Conservation (phyloP, 352 stramenopile species). For the Pythium volutum region DNA sequence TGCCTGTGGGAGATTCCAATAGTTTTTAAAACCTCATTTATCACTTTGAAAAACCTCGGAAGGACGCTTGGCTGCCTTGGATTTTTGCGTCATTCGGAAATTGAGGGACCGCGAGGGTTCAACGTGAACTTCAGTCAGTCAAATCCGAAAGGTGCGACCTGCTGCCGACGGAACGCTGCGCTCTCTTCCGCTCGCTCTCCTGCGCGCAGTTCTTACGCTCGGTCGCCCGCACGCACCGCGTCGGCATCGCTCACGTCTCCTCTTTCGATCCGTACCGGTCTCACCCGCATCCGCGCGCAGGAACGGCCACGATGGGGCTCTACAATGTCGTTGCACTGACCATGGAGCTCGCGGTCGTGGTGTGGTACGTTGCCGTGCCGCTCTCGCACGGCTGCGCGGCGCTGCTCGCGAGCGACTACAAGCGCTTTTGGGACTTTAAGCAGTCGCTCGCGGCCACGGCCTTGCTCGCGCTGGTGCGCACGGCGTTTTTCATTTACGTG, state of each 20-base stretch:
- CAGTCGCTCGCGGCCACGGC: conserved; percentile 68
- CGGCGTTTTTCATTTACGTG: conserved; percentile 68
- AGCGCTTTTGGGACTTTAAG: conserved; percentile 38
- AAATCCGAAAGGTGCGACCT: background rate
- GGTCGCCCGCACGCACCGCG: background rate
- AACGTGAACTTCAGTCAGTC: conserved; percentile 13
- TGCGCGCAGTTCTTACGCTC: background rate
- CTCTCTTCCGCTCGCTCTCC: conserved; percentile 6
- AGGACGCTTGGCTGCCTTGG: conserved; percentile 6
- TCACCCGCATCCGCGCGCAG: background rate
- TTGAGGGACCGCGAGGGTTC: conserved; percentile 4
- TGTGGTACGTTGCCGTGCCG: conserved; percentile 53
- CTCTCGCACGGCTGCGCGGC: conserved; percentile 26
- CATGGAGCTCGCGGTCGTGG: conserved; percentile 50
- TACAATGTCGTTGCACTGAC: conserved; percentile 63
- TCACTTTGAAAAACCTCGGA: conserved; percentile 10
- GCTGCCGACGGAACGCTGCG: background rate
- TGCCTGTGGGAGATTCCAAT: conserved; percentile 1
- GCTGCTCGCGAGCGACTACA: conserved; percentile 42
- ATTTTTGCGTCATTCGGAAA: background rate
- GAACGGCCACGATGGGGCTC: conserved; percentile 43
- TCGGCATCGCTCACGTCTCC: background rate
- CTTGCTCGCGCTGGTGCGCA: conserved; percentile 45
- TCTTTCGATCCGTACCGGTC: conserved; percentile 10
- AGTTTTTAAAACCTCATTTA: conserved; percentile 8